Evolutionary conservation across 805 yeast genomes (phyloP).

Genomic region (Candida ficus): DNA sequence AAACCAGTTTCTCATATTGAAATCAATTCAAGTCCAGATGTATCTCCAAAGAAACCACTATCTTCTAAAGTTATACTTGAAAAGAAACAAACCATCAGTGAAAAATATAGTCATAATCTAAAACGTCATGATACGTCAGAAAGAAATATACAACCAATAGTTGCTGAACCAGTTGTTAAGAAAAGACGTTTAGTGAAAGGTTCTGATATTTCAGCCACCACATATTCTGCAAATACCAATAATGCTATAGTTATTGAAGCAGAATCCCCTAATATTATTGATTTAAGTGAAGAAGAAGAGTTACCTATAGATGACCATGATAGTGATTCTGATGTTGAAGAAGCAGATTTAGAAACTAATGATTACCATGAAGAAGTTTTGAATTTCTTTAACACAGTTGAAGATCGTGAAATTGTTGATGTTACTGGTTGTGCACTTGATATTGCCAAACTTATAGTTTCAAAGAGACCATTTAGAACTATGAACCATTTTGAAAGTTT

Average conservation of each 20-base stretch:
- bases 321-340: constrained; percentile 43
- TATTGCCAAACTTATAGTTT: constrained; percentile 59
- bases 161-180: constrained; percentile 20
- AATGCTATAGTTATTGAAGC: too few species aligned
- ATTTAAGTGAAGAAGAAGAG: constrained; percentile 36
- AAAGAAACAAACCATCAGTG: constrained; percentile 33
- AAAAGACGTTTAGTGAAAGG: constrained; percentile 37
- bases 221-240: neutral
- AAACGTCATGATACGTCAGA: constrained; percentile 1
- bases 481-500: constrained; percentile 56
- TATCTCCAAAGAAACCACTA: constrained; percentile 19
- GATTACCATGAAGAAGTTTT: constrained; percentile 61
- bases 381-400: constrained; percentile 74
- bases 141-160: too few species aligned
- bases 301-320: constrained; percentile 36
- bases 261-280: constrained; percentile 7
- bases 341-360: constrained; percentile 23
- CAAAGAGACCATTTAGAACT: constrained; percentile 62
- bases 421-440: constrained; percentile 66
- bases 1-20: constrained; percentile 9
- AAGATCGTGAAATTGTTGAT: constrained; percentile 71
- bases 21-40: constrained; percentile 24
- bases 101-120: constrained; percentile 26
- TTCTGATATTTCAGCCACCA: constrained; percentile 22
- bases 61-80: constrained; percentile 33